Evolutionary conservation across 805 yeast species (phyloP).

Genomic region (Lachancea cidri): DNA sequence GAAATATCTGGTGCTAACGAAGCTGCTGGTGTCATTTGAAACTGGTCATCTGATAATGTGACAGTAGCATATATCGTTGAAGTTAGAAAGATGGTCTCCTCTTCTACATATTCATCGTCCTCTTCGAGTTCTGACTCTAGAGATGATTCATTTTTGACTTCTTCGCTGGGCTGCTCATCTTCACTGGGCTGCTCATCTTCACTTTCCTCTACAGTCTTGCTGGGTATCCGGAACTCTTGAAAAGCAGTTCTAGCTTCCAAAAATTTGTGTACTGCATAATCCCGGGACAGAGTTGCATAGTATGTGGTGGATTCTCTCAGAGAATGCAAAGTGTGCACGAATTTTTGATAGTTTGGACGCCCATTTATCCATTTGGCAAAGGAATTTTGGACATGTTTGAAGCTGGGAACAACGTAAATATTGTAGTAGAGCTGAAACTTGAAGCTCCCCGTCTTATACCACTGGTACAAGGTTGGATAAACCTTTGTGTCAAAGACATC

Average conservation of each 20-base stretch:
- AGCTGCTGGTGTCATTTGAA: slow-evolving; percentile 9
- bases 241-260: too few relatives aligned
- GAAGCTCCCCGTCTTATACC: slow-evolving; percentile 2
- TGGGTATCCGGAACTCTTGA: too few relatives aligned
- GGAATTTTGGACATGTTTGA: slow-evolving; percentile 1
- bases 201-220: too few relatives aligned
- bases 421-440: slow-evolving; percentile 13
- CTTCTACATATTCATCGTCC: slow-evolving; percentile 6
- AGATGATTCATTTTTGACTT: slow-evolving; percentile 1
- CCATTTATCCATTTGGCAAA: not conserved
- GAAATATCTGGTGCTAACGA: slow-evolving; percentile 6
- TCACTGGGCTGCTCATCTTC: too few relatives aligned
- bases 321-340: not conserved
- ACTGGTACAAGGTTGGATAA: slow-evolving; percentile 1
- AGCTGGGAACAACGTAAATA: slow-evolving; percentile 14
- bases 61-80: slow-evolving; percentile 19
- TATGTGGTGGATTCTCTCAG: not conserved
- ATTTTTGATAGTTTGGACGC: not conserved
- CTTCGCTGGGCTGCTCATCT: too few relatives aligned
- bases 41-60: slow-evolving; percentile 11
- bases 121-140: slow-evolving; percentile 9
- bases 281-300: not conserved
- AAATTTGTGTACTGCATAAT: too few relatives aligned
- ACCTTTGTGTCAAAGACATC: slow-evolving; percentile 1
- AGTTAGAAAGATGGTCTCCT: slow-evolving; percentile 10